Percentiles rank a stretch among this genome's conserved stretches.
Evolutionary conservation across 2,329 filamentous ascomycete genomes (phyloP).

Genomic region (Aspergillus viridinutans): DNA sequence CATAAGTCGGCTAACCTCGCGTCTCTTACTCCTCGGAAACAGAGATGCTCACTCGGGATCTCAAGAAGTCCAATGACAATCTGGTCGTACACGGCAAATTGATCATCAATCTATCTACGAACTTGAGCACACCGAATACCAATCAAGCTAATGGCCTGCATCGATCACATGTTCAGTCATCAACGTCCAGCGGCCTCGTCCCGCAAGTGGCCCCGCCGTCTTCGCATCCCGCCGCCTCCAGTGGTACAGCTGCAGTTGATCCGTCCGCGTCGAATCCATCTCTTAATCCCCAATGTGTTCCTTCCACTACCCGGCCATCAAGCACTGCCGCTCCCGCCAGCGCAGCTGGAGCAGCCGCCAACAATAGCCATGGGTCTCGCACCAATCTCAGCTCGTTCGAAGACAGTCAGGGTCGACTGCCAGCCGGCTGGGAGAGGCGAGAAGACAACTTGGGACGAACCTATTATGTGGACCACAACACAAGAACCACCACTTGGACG

Average conservation of each 20-base stretch:
- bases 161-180: conserved; percentile 30
- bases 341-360: conserved; percentile 35
- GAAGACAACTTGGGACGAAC: conserved; percentile 93
- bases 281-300: conserved; percentile 31
- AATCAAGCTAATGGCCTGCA: conserved; percentile 42
- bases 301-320: conserved; percentile 33
- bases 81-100: conserved; percentile 96
- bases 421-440: conserved; percentile 90
- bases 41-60: conserved; percentile 96
- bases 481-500: conserved; percentile 93
- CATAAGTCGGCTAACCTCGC: conserved; percentile 11
- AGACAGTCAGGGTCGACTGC: conserved; percentile 87
- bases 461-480: conserved; percentile 98
- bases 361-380: conserved; percentile 39
- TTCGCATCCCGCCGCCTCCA: conserved; percentile 20
- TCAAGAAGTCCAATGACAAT: conserved; percentile 98
- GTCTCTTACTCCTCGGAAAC: conserved; percentile 19
- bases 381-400: conserved; percentile 84
- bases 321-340: conserved; percentile 39
- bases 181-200: conserved; percentile 38
- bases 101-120: conserved; percentile 93
- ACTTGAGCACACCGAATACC: conserved; percentile 68
- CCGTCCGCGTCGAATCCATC: conserved; percentile 29
- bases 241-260: conserved; percentile 24
- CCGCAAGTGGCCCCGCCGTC: conserved; percentile 27